Percentiles rank a stretch among this genome's conserved stretches.
These are phyloP conservation scores for Kickxella alabastrina DNA, from an alignment of 192 early-diverging fungal species.

Conservation along the genomic window DNA sequence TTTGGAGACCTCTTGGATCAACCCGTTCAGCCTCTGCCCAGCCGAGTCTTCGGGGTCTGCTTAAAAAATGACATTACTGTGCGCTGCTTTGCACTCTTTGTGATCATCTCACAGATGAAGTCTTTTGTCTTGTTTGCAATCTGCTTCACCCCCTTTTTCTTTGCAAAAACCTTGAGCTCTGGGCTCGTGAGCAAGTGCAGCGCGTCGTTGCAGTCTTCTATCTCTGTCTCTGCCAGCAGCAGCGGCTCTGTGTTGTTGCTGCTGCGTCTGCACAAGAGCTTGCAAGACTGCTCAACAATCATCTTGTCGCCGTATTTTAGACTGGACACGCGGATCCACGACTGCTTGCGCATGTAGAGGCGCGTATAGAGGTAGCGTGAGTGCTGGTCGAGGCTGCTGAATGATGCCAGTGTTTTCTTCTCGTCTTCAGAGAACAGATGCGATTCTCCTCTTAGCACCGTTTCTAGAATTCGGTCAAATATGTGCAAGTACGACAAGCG, in stretches of 20 bases:
- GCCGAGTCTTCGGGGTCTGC: conserved; percentile 10
- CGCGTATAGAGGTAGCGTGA: conserved; percentile 45
- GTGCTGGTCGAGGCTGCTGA: conserved; percentile 28
- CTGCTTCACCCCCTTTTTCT: conserved; percentile 37
- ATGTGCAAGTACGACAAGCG: conserved; percentile 38
- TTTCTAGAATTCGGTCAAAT: conserved; percentile 38
- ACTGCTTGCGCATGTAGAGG: conserved; percentile 42
- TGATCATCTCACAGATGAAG: conserved; percentile 16
- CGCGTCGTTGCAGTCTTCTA: conserved; percentile 20
- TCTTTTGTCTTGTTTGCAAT: conserved; percentile 26
- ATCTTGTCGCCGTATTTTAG: conserved; percentile 29
- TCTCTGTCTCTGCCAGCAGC: conserved; percentile 13
- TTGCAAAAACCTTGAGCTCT: conserved; percentile 34
- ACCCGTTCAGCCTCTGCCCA: conserved; percentile 10
- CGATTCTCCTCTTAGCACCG: conserved; percentile 30
- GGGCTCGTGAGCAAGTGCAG: conserved; percentile 15
- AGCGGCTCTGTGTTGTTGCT: conserved; percentile 17
- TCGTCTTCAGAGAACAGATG: conserved; percentile 36
- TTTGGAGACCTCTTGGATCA: conserved; percentile 14
- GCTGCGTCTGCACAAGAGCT: conserved; percentile 6
- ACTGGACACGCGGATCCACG: conserved; percentile 34
- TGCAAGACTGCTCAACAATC: conserved; percentile 39
- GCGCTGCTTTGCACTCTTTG: conserved; percentile 31
- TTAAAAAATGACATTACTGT: conserved; percentile 42
- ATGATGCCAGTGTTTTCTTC: conserved; percentile 11